Conservation (phyloP, 169 alveolate species). For the Plasmodium falciparum region DNA sequence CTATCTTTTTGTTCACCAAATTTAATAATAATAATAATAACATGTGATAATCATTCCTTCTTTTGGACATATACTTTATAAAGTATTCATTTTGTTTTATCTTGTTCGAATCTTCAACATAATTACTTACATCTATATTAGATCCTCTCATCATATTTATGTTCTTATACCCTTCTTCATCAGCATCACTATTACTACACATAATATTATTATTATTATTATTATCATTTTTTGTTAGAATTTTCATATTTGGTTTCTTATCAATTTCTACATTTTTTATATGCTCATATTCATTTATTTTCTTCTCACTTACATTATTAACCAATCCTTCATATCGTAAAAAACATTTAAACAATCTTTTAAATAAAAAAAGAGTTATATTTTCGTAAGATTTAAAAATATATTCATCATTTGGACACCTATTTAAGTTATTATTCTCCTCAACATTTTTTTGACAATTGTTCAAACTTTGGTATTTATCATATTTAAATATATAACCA, state of each 20-base stretch:
- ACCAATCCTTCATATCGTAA: not conserved
- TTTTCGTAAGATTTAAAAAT: slow-evolving; percentile 32
- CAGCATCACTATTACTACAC: slow-evolving; percentile 1
- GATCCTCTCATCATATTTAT: not conserved
- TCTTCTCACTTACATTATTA: not conserved
- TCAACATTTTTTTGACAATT: no score
- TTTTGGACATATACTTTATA: not conserved
- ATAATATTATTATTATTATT: not conserved
- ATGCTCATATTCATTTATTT: not conserved
- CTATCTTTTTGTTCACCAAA: slow-evolving; percentile 26
- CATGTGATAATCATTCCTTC: slow-evolving; percentile 7
- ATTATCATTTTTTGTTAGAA: not conserved
- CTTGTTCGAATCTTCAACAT: not conserved
- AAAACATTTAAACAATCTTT: slow-evolving; percentile 18
- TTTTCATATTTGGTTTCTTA: not conserved
- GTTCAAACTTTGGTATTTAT: not conserved
- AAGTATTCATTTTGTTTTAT: not conserved
- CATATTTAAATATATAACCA: slow-evolving; percentile 53
- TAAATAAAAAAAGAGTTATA: slow-evolving; percentile 21
- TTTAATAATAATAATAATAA: slow-evolving; percentile 28
- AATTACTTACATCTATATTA: not conserved
- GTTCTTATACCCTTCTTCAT: not conserved
- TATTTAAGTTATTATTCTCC: no score
- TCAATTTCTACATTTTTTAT: not conserved
- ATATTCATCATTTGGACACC: not conserved